A percentile compares a stretch with the other conserved stretches of the same genome.
phyloP scores from a whole-genome alignment of 2,329 filamentous ascomycete genomes.

The Stachybotrys elegans region DNA sequence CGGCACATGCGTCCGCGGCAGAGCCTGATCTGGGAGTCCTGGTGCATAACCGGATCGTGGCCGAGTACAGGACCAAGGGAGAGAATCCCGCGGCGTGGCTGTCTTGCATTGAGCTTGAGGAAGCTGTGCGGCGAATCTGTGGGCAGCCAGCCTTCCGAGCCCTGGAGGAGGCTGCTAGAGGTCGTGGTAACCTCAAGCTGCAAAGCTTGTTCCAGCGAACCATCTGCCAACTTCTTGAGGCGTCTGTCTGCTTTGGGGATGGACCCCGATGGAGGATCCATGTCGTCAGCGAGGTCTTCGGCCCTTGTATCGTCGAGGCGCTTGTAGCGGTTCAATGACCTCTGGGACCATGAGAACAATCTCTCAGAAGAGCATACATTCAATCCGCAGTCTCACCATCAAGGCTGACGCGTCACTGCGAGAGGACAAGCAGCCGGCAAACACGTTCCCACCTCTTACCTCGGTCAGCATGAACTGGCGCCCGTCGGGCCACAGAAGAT shows the following conservation, averaged over 20 bases:
- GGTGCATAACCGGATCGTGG: conserved; percentile 4
- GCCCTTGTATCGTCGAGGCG: neutral
- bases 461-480: no score
- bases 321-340: no score
- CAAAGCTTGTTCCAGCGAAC: neutral
- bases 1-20: conserved; percentile 6
- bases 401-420: no score
- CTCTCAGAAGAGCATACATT: no score
- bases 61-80: conserved; percentile 8
- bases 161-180: conserved; percentile 5
- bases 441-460: no score
- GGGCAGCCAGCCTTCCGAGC: conserved; percentile 3
- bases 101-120: conserved; percentile 7
- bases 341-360: no score
- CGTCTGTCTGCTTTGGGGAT: conserved; percentile 11
- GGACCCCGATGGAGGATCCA: conserved; percentile 9
- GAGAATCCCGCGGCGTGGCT: conserved; percentile 8
- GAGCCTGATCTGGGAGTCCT: conserved; percentile 10
- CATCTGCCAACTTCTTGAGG: conserved; percentile 9
- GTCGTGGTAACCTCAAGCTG: conserved; percentile 1
- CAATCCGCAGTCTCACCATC: no score
- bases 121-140: conserved; percentile 5
- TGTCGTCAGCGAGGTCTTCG: conserved; percentile 2
- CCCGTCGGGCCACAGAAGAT: no score
- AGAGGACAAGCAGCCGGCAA: no score